Evolutionary conservation across 805 yeast genomes (phyloP), one percentile per base, ranked within the genome.

Genomic region (Gaillardinia entomophila): DNA sequence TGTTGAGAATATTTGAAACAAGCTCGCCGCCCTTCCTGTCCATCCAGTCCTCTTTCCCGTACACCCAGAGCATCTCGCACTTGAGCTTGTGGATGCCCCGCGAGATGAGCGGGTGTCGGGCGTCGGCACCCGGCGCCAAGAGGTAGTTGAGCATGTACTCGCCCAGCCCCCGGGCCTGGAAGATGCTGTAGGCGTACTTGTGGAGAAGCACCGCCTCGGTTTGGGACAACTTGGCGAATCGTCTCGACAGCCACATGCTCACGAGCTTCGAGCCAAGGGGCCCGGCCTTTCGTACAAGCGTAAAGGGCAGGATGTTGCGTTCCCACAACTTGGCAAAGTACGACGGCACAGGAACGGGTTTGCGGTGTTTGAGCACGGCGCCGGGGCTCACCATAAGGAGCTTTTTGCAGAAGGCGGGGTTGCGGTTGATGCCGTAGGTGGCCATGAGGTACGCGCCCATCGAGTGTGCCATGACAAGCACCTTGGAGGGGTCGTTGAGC

Each of bases 251-350:
- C 97, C 97, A 92, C 15, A 87, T 94, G 30, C 95, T 82, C 0
- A 86, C 88, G 15, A 90, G 60, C 49, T 76, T 74, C 0, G 96
- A 86, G 0, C 98, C 97, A 20, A 84, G 58, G 1, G 88, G 83
- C 0, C 95, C 90, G 0, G 92, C 57, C 41, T 72, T 68, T 32
- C 97, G 66, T 8, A 90, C 90, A 4, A 89, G 48, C 0, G 81
- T 54, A 53, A 90, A 92, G 2, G 98, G 98, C 1, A 95, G 82
- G 17, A 84, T 71, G 54, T 89, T 85, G 38, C 69, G 75, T 43
- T 85, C 88, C 98, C 98, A 92, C 18, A 90, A 59, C 45, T 68
- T 71, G 15, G 71, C 71, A 53, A 87, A 87, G 82, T 95, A 90
- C 26, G 60, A 53, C 1, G 97, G 96, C 2, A 84, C 72, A 6